Conservation (phyloP, 306 rosid genomes). For the Cucumis melo region DNA sequence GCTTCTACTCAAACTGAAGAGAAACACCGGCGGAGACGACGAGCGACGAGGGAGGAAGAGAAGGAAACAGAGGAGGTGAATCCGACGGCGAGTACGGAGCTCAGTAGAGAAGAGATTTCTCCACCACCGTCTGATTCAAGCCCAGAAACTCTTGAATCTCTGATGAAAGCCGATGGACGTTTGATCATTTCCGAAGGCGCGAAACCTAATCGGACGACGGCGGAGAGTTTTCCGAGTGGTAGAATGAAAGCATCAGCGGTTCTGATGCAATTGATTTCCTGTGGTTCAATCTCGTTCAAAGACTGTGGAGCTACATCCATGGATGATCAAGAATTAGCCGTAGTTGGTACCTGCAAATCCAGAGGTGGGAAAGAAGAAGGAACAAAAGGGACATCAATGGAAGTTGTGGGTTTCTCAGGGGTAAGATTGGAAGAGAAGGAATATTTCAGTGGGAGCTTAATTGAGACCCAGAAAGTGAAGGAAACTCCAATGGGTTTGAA, state of each 20-base stretch:
- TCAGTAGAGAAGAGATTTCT: conserved; percentile 79
- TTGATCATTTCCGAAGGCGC: conserved; percentile 19
- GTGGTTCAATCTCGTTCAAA: conserved; percentile 81
- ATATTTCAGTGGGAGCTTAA: conserved; percentile 84
- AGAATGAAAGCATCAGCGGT: conserved; percentile 70
- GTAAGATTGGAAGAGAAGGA: conserved; percentile 75
- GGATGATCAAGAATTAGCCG: conserved; percentile 48
- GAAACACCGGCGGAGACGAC: conserved; percentile 50
- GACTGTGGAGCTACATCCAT: conserved; percentile 35
- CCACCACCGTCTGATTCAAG: conserved; percentile 98
- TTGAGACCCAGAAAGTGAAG: conserved; percentile 44
- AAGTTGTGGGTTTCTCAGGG: conserved; percentile 31
- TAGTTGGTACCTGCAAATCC: conserved; percentile 48
- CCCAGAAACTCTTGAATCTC: conserved; percentile 75
- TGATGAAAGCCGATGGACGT: conserved; percentile 75
- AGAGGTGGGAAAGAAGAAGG: conserved; percentile 31
- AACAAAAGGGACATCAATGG: conserved; percentile 22
- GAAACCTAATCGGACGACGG: conserved; percentile 31
- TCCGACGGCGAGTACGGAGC: conserved; percentile 46
- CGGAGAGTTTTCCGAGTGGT: conserved; percentile 35
- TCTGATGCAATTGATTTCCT: conserved; percentile 61
- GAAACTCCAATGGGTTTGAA: conserved; percentile 31
- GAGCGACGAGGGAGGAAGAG: conserved; percentile 22
- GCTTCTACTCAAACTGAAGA: conserved; percentile 96
- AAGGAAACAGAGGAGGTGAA: conserved; percentile 1